Base-by-base conservation (phyloP, 805 yeast genomes). In the Sugiyamaella qingdaonensis region DNA sequence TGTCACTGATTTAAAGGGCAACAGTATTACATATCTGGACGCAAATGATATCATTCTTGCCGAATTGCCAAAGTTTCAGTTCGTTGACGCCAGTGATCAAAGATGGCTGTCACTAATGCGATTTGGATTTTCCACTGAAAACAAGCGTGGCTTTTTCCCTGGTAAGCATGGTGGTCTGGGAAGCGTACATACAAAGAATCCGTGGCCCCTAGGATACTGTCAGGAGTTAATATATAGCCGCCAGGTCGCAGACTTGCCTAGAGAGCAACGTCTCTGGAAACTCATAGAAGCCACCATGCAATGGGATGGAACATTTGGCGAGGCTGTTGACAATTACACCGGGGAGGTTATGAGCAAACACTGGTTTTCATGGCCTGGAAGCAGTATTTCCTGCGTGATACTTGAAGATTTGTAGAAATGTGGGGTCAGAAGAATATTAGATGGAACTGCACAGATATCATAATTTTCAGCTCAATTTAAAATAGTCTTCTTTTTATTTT, bases 271-370 rank as follows among this genome's bases (percentile, higher is more conserved):
- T 5, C 9, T 32, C n/a, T 45, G 48, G 48, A 14, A 10, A 10
- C 32, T 27, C 4, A 27, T 45, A 31, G 37, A 45, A 32, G 16
- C 35, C 11, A 45, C 34, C 9, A 45, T 45, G 48, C 48, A 45
- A 21, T 45, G 48, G 48, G 48, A 45, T 31, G 48, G 48, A 10
- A n/a, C 37, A 10, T 45, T 45, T 45, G 48, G 48, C 3, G 48
- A 45, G 29, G 48, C 48, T 4, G 48, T 45, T 16, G 48, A 45
- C 24, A 27, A 16, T 14, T 9, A 27, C n/a, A 45, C 48, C 8
- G 48, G 48, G 4, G 34, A 45, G 10, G 48, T 45, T 31, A 45
- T 21, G 24, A 45, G 48, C n/a, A 45, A 45, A 32, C 48, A 45
- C 21, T 45, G 48, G 48, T 45, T 45, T 21, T 45, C 48, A 16